Evolutionary conservation across 1,139 yeast genomes (phyloP), one percentile per base, ranked within the genome.

Genomic region (Lodderomyces elongisporus): DNA sequence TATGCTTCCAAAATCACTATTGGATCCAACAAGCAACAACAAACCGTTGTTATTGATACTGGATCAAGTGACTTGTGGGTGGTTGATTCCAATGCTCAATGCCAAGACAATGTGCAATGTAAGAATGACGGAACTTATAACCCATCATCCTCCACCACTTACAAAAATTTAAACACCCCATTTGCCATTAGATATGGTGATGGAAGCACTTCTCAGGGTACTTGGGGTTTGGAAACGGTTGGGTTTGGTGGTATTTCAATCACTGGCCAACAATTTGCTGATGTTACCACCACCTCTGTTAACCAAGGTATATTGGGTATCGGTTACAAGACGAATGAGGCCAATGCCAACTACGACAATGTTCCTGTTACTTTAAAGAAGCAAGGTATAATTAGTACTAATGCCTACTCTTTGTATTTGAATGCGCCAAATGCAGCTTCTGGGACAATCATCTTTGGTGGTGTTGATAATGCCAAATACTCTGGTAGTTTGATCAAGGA

Each of bases 151-250:
- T 40, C 43, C 5, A 16, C 35, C 6, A 26, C 34, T 17, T 28
- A 32, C 12, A 23, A 30, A 32, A 42, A 28, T 24, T 36, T 35
- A n/a, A 37, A 33, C 23, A 26, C 27, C 10, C 8, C 21, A 4
- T 45, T 45, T 28, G 3, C 14, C 5, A 42, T 43, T 34, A 26
- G 17, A n/a, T 44, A 44, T 26, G 44, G 32, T 15, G 47, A 44
- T 34, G 30, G 34, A 6, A 25, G 43, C 14, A 28, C 33, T 28
- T 58, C 83, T 31, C 69, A 74, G 52, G 67, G 75, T 37, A 55
- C 64, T 36, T 79, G 85, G 85, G 66, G 77, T 32, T 53, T 62
- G 41, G 74, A 85, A 42, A 30, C 32, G 41, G 27, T 48, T 14
- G 20, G 20, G 7, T 27, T 48, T 4, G 42, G 44, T 22, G 46